These are phyloP conservation scores for Psilocybe subaeruginosa DNA, from an alignment of 768 basidiomycete genomes.

Conservation along the genomic window DNA sequence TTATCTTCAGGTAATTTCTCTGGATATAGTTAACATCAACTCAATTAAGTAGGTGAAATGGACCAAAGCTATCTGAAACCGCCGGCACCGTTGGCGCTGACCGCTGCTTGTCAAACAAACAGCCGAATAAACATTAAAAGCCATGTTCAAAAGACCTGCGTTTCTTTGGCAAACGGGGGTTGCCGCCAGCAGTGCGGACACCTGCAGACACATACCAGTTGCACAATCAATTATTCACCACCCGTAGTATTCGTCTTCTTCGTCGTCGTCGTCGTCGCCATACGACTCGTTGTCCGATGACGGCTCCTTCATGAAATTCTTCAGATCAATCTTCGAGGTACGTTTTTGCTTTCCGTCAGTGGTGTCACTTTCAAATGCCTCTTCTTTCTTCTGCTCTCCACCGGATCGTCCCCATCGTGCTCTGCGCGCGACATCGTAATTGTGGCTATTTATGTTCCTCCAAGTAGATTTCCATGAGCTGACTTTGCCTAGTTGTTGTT, in stretches of 20 bases:
- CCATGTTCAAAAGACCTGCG: too few species aligned
- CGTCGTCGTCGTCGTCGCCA: not conserved
- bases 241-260: not conserved
- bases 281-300: not conserved
- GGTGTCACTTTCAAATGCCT: conserved; percentile 20
- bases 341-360: not conserved
- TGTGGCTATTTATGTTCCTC: conserved; percentile 13
- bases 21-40: too few species aligned
- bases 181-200: too few species aligned
- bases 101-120: too few species aligned
- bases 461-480: conserved; percentile 24
- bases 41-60: too few species aligned
- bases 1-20: too few species aligned
- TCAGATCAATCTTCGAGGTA: not conserved
- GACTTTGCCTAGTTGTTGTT: conserved; percentile 9
- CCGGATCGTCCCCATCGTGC: conserved; percentile 25
- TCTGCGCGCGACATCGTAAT: conserved; percentile 13
- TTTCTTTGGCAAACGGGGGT: too few species aligned
- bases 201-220: too few species aligned
- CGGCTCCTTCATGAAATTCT: not conserved
- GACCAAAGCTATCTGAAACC: too few species aligned
- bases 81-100: too few species aligned
- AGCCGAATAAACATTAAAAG: too few species aligned
- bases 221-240: not conserved
- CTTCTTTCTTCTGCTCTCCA: conserved; percentile 13